Evolutionary conservation across 2,329 filamentous ascomycete species (phyloP).

Genomic region (Pseudocercospora fuligena): DNA sequence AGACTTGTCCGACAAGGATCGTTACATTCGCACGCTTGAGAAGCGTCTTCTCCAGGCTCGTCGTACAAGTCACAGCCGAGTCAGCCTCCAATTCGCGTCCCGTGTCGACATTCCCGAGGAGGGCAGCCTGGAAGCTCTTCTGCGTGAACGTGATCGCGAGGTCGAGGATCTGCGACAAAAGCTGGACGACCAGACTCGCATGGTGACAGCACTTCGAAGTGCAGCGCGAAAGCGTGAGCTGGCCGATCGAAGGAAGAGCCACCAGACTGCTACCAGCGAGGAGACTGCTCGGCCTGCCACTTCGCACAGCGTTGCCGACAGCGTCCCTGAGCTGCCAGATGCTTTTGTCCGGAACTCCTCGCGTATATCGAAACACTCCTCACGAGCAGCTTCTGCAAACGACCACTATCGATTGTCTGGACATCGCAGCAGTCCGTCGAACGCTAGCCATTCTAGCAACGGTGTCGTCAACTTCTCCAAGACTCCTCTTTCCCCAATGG

Average conservation of each 20-base stretch:
- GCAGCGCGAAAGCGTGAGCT: constrained; percentile 84
- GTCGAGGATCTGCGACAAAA: constrained; percentile 88
- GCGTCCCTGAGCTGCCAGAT: constrained; percentile 28
- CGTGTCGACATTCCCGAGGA: constrained; percentile 61
- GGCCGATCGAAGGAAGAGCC: constrained; percentile 34
- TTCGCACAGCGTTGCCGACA: constrained; percentile 25
- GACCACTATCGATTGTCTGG: constrained; percentile 13
- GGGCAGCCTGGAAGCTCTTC: constrained; percentile 70
- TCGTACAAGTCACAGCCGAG: constrained; percentile 84
- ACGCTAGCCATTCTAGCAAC: constrained; percentile 33
- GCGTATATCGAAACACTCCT: constrained; percentile 30
- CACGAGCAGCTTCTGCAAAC: constrained; percentile 12
- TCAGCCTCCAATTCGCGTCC: constrained; percentile 72
- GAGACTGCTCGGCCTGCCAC: constrained; percentile 24
- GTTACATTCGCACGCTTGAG: constrained; percentile 93
- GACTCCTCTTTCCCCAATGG: constrained; percentile 38
- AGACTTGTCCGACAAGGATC: constrained; percentile 95
- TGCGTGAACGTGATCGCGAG: constrained; percentile 90
- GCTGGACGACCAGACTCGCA: constrained; percentile 92
- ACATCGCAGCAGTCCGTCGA: constrained; percentile 37
- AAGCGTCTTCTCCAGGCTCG: constrained; percentile 89
- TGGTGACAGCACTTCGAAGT: constrained; percentile 83
- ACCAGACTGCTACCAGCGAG: constrained; percentile 29
- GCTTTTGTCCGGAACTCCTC: constrained; percentile 28
- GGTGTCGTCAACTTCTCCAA: constrained; percentile 36